Evolutionary conservation across 148 eudicot species (phyloP), one percentile per base, ranked within the genome.

Genomic region (Heliosperma pusillum): DNA sequence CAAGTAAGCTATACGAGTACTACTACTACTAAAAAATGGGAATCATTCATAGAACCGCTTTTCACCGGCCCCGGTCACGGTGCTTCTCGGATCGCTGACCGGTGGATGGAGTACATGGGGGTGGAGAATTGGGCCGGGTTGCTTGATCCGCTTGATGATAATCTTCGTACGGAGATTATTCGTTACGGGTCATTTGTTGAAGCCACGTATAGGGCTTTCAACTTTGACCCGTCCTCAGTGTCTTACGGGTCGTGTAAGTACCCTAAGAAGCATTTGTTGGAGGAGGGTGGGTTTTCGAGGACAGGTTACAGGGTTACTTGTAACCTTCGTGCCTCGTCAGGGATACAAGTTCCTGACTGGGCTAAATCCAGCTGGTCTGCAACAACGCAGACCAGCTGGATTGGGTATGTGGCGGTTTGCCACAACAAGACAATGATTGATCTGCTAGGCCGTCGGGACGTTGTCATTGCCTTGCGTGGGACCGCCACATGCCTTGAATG

Each of bases 401-500:
- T 89, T 1, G 98, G 98, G 10, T 94, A 88, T 81, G 92, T 94
- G 76, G 98, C 96, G 0, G 88, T 91, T 0, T 86, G 90, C 61
- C 69, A 83, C 1, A 88, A 90, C 78, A 74, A 79, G 83, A 71
- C 80, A 36, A 85, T 87, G 83, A 87, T 90, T 3, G 53, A 87
- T 0, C 73, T 91, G 64, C 83, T 94, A 0, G 98, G 98, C 12
- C 81, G 98, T 5, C 83, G 98, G 0, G 98, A 94, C 66, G 85
- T 94, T 10, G 96, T 94, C 64, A 87, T 94, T 13, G 86, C 97
- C 22, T 68, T 82, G 7, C 90, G 98, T 2, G 98, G 98, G 66
- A 94, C 98, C 1, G 89, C 92, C 73, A 94, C 97, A 4, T 87
- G 93, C 33, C 68, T 85, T 1, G 98, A 94, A 82, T 94, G 97